Percentiles rank a stretch among this genome's conserved stretches.
These are phyloP conservation scores for Nakazawaea wickerhamii DNA, from an alignment of 805 yeast genomes.

Conservation along the genomic window DNA sequence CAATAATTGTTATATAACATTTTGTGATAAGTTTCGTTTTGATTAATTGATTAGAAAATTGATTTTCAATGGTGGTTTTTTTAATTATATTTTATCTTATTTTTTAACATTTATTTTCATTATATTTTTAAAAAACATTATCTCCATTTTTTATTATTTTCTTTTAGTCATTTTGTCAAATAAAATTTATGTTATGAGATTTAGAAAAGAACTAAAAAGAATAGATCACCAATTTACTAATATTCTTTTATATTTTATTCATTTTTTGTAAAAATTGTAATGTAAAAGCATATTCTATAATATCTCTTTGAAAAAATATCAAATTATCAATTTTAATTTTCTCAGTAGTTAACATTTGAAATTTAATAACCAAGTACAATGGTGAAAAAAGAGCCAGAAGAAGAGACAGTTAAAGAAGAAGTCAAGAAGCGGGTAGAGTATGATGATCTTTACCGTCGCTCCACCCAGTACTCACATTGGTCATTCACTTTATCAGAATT, in stretches of 20 bases:
- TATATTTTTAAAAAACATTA: not conserved
- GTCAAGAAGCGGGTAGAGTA: constrained; percentile 43
- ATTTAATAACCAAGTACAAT: not conserved
- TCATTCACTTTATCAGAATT: constrained; percentile 65
- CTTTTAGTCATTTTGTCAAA: not conserved
- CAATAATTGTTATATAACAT: constrained; percentile 8
- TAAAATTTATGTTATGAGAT: constrained; percentile 15
- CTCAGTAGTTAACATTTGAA: no score
- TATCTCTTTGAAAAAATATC: no score
- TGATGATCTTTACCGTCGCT: constrained; percentile 84
- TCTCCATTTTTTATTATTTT: not conserved
- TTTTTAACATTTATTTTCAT: constrained; percentile 1
- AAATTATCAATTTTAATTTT: no score
- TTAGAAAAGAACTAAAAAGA: constrained; percentile 10
- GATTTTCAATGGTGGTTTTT: no score
- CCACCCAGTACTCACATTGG: constrained; percentile 84
- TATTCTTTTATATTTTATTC: not conserved
- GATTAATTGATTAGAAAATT: no score
- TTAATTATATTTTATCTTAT: constrained; percentile 3
- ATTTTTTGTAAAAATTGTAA: not conserved
- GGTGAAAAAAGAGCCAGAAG: constrained; percentile 4
- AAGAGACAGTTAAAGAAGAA: not conserved
- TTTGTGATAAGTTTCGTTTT: constrained; percentile 2
- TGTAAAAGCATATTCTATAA: no score
- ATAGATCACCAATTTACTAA: not conserved